Evolutionary conservation across 208 protist genomes (phyloP).

Genomic region (Trypanosoma conorhini): DNA sequence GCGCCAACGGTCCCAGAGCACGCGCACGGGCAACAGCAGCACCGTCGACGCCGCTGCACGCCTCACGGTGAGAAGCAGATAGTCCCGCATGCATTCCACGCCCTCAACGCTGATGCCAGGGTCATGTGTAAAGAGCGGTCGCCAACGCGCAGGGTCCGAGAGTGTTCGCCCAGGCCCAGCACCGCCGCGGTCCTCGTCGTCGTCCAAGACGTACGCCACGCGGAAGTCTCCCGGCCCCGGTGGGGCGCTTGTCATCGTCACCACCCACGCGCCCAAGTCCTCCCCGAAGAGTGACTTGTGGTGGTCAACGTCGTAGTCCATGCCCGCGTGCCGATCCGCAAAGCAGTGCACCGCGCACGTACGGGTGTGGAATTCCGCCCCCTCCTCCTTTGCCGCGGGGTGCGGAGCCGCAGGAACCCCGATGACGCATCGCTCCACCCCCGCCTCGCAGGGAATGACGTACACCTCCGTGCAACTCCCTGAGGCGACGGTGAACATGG

Average conservation of each 20-base stretch:
- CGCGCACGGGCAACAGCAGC: conserved; percentile 37
- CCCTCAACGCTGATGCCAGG: conserved; percentile 44
- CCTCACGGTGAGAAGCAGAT: conserved; percentile 53
- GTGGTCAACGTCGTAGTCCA: conserved; percentile 72
- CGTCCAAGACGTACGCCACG: conserved; percentile 51
- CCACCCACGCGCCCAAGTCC: conserved; percentile 49
- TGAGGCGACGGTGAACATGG: conserved; percentile 50
- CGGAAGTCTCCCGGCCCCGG: conserved; percentile 31
- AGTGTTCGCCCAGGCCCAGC: neutral
- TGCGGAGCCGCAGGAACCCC: conserved; percentile 23
- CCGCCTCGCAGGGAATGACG: conserved; percentile 30
- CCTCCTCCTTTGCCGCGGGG: neutral
- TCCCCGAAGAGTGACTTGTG: conserved; percentile 45
- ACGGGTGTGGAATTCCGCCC: neutral
- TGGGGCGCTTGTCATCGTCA: conserved; percentile 34
- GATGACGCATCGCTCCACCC: conserved; percentile 7
- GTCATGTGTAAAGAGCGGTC: conserved; percentile 51
- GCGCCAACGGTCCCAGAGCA: conserved; percentile 43
- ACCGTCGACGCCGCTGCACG: conserved; percentile 37
- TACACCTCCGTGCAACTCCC: conserved; percentile 55
- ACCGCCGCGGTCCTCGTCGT: conserved; percentile 8
- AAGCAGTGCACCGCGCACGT: conserved; percentile 19
- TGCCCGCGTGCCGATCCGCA: conserved; percentile 8
- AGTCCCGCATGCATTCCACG: conserved; percentile 40
- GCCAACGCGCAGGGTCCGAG: conserved; percentile 23